Percentiles rank a stretch among this genome's conserved stretches.
Evolutionary conservation across 2,329 filamentous ascomycete species (phyloP).

Genomic region (Fusarium equiseti): DNA sequence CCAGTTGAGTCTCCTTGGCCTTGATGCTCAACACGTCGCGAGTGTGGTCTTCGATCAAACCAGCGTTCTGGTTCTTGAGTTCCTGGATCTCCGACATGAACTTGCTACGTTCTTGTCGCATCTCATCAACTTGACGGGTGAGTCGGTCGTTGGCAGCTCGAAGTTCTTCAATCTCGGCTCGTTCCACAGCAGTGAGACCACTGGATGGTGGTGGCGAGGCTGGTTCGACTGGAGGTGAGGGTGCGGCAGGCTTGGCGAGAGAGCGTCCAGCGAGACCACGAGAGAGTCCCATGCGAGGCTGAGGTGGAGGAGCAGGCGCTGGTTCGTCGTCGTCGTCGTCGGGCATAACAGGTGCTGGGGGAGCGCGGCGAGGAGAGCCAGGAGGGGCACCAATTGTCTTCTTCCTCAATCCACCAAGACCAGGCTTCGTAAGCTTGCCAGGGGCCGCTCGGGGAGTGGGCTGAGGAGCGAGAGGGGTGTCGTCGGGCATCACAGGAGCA

Average conservation of each 20-base stretch:
- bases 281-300: constrained; percentile 74
- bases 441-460: constrained; percentile 64
- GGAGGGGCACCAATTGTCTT: constrained; percentile 65
- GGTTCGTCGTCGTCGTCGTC: constrained; percentile 68
- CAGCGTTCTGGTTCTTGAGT: constrained; percentile 95
- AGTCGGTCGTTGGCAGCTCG: constrained; percentile 85
- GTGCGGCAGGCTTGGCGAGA: constrained; percentile 77
- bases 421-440: constrained; percentile 68
- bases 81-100: constrained; percentile 90
- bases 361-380: constrained; percentile 67
- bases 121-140: constrained; percentile 79
- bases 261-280: constrained; percentile 88
- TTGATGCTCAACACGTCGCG: constrained; percentile 96
- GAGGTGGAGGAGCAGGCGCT: constrained; percentile 62
- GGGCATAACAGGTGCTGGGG: constrained; percentile 61
- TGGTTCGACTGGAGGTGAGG: constrained; percentile 63
- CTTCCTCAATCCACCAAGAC: constrained; percentile 70
- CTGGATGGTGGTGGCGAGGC: constrained; percentile 70
- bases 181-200: constrained; percentile 81
- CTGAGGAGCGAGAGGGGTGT: constrained; percentile 68
- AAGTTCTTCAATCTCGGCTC: constrained; percentile 91
- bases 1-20: constrained; percentile 96
- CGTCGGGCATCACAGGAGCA: constrained; percentile 58
- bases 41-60: constrained; percentile 96
- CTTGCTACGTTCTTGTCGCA: constrained; percentile 83